Evolutionary conservation across 306 rosid genomes (phyloP), one percentile per base, ranked within the genome.

Genomic region (Leucaena leucocephala): DNA sequence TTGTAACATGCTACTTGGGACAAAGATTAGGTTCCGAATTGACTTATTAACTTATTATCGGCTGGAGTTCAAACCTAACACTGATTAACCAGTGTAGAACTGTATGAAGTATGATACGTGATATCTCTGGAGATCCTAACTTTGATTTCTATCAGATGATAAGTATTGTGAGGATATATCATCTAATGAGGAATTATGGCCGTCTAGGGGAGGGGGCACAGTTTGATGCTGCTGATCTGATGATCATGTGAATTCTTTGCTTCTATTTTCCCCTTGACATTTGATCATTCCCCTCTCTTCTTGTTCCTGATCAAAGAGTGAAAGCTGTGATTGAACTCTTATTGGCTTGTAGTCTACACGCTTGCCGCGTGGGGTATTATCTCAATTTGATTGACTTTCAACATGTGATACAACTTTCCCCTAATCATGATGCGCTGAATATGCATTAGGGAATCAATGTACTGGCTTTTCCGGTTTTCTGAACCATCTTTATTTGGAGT

Each of bases 391-490:
- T 21, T 21, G 64, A 21, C 36, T 58, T 58, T 8, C 34, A 21
- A 58, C 9, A 58, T 19, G 64, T 22, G 35, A 58, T 58, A 22
- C 14, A 22, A 3, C 59, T 19, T 21, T 57, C 15, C 48, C 71
- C 59, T 57, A 22, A 52, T 46, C 68, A 61, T 50, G 40, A 55
- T n/a, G 11, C 35, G 4, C 40, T 16, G 71, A 38, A 50, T 70
- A n/a, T 71, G 63, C 15, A 13, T 16, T 68, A 50, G 74, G 74
- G 81, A 75, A 45, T 36, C n/a, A 6, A 64, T 75, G 55, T 17
- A 71, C 44, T 65, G 68, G 57, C 68, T 58, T 69, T 66, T 4
- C 38, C 6, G 46, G 33, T 36, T 21, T 52, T 79, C 22, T 75
- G 65, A 79, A 48, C 61, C 39, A 49, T 58, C 27, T 74, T 59